phyloP scores from a whole-genome alignment of 129 eudicot genomes.

The Apium graveolens region DNA sequence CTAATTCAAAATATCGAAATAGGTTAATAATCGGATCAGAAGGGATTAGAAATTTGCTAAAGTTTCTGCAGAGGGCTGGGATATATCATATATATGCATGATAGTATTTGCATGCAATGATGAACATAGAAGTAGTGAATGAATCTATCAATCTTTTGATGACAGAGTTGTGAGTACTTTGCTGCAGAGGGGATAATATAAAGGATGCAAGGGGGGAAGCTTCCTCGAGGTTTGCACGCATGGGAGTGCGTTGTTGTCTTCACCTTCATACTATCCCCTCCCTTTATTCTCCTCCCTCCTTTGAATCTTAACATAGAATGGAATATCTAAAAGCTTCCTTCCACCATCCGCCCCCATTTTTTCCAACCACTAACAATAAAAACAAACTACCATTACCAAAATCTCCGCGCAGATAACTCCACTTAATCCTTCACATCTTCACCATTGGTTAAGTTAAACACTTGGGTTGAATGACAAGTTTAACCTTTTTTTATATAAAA shows the following conservation, averaged over 20 bases:
- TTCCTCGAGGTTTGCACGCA: slow-evolving; percentile 13
- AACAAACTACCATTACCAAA: neutral
- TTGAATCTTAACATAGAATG: slow-evolving; percentile 1
- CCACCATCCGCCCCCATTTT: neutral
- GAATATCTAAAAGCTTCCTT: slow-evolving; percentile 2
- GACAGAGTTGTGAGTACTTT: neutral
- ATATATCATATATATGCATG: neutral
- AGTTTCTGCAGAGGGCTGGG: neutral
- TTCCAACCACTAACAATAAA: neutral
- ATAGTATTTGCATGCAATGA: neutral
- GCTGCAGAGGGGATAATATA: neutral
- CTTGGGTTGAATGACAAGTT: no score
- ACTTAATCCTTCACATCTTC: no score
- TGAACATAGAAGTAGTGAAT: neutral
- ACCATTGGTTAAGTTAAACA: no score
- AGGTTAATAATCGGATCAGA: no score
- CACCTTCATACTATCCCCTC: neutral
- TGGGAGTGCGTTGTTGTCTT: slow-evolving; percentile 15
- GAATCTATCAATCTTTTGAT: neutral
- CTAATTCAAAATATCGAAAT: no score
- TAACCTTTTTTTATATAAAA: no score
- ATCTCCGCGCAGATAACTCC: neutral
- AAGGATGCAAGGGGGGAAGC: slow-evolving; percentile 4
- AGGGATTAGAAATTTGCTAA: no score
- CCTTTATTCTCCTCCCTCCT: neutral